phyloP scores from a whole-genome alignment of 371 early-diverging fungal species.

The Dinochytrium kinnereticum region DNA sequence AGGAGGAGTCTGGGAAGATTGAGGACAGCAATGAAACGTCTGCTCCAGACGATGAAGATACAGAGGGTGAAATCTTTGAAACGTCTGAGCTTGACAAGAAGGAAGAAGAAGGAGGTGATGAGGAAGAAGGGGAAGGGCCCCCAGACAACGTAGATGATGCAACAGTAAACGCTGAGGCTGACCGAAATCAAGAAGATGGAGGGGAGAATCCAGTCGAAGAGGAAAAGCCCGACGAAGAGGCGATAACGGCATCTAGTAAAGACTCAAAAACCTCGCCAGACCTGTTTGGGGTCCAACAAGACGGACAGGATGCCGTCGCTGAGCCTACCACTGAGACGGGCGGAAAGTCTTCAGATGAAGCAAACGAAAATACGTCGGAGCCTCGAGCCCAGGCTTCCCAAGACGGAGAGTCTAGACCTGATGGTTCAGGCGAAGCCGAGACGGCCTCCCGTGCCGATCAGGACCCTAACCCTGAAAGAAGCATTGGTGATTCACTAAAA shows the following conservation, averaged over 20 bases:
- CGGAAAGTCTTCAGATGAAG: background rate
- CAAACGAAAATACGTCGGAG: background rate
- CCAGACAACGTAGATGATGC: constrained; percentile 20
- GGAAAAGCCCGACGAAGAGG: constrained; percentile 15
- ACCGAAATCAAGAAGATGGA: background rate
- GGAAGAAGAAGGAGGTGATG: constrained; percentile 43
- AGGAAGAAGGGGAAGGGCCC: constrained; percentile 23
- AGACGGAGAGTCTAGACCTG: background rate
- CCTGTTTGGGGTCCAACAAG: background rate
- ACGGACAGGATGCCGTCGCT: background rate
- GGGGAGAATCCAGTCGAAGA: background rate
- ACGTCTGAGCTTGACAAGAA: constrained; percentile 17
- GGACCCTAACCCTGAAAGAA: constrained; percentile 66
- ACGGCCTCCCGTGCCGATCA: background rate
- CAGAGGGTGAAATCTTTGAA: background rate
- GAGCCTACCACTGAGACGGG: background rate
- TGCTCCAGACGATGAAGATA: constrained; percentile 31
- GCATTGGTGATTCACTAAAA: constrained; percentile 87
- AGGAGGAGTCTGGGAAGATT: constrained; percentile 42
- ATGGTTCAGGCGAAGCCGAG: constrained; percentile 7
- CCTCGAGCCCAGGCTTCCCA: background rate
- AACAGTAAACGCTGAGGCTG: background rate
- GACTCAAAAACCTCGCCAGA: constrained; percentile 27
- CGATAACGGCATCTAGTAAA: constrained; percentile 19
- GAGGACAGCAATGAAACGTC: constrained; percentile 48